Evolutionary conservation across 148 eudicot genomes (phyloP).

Genomic region (Persicaria maculosa): DNA sequence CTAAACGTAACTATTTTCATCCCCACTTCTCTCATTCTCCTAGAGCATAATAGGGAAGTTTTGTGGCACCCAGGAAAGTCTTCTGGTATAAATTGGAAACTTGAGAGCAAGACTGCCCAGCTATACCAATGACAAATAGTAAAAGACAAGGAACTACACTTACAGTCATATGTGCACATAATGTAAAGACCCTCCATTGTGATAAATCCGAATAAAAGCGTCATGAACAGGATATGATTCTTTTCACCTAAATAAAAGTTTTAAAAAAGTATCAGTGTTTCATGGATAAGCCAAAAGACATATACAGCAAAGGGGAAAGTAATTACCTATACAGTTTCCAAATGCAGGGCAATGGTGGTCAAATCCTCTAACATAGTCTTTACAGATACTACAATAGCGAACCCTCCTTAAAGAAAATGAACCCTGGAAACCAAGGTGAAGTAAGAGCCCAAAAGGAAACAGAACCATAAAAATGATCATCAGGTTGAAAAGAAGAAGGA

Average conservation of each 20-base stretch:
- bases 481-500: neutral
- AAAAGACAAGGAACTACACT: slow-evolving; percentile 16
- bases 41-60: neutral
- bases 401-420: slow-evolving; percentile 36
- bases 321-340: slow-evolving; percentile 83
- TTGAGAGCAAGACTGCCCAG: neutral
- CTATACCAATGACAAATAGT: neutral
- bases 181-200: slow-evolving; percentile 45
- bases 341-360: slow-evolving; percentile 96
- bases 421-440: slow-evolving; percentile 23
- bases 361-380: slow-evolving; percentile 59
- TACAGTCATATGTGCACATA: slow-evolving; percentile 46
- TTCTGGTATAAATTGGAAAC: neutral
- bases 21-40: neutral
- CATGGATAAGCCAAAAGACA: neutral
- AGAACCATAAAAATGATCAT: neutral
- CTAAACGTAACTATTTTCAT: neutral
- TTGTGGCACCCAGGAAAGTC: neutral
- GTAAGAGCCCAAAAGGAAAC: neutral
- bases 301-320: neutral
- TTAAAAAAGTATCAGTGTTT: neutral
- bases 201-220: slow-evolving; percentile 51
- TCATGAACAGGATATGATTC: slow-evolving; percentile 49
- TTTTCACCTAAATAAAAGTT: slow-evolving; percentile 37
- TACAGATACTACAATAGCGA: slow-evolving; percentile 62